Percentiles rank a stretch among this genome's conserved stretches.
Evolutionary conservation across 352 stramenopile species (phyloP).

Genomic region (Phytopythium sindhum): DNA sequence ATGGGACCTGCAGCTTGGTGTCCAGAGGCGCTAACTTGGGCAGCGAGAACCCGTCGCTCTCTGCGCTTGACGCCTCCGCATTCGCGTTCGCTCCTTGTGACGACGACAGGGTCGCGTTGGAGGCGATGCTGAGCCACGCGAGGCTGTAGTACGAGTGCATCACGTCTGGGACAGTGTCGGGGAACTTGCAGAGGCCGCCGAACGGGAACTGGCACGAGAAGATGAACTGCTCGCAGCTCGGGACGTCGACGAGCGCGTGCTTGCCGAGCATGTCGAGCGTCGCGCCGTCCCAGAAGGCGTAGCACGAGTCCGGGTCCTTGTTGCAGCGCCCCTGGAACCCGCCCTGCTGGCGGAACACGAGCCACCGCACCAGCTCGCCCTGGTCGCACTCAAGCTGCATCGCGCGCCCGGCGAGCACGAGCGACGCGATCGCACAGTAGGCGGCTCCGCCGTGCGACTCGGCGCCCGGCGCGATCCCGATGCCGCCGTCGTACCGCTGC

Average conservation of each 20-base stretch:
- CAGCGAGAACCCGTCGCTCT: conserved; percentile 15
- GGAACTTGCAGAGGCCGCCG: conserved; percentile 86
- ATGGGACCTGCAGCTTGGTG: conserved; percentile 76
- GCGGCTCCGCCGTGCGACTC: conserved; percentile 77
- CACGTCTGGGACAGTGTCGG: conserved; percentile 76
- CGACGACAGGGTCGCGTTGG: conserved; percentile 10
- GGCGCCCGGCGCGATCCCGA: conserved; percentile 55
- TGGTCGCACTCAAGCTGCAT: conserved; percentile 68
- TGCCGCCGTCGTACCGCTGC: conserved; percentile 81
- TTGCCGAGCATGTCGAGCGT: conserved; percentile 78
- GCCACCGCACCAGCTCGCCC: conserved; percentile 71
- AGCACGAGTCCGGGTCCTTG: conserved; percentile 89
- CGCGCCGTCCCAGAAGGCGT: conserved; percentile 92
- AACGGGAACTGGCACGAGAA: conserved; percentile 80
- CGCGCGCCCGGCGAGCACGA: conserved; percentile 62
- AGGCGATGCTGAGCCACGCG: conserved; percentile 85
- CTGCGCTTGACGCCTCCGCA: not conserved
- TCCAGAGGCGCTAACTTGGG: conserved; percentile 48
- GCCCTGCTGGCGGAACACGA: conserved; percentile 76
- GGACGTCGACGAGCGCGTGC: conserved; percentile 73
- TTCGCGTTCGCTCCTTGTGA: not conserved
- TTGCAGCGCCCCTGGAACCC: conserved; percentile 91
- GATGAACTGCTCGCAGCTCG: conserved; percentile 71
- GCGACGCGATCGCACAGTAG: conserved; percentile 70
- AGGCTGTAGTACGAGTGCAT: conserved; percentile 92